Percentiles rank a stretch among this genome's conserved stretches.
These are phyloP conservation scores for Penicillium salamii DNA, from an alignment of 495 filamentous ascomycete genomes.

Conservation along the genomic window DNA sequence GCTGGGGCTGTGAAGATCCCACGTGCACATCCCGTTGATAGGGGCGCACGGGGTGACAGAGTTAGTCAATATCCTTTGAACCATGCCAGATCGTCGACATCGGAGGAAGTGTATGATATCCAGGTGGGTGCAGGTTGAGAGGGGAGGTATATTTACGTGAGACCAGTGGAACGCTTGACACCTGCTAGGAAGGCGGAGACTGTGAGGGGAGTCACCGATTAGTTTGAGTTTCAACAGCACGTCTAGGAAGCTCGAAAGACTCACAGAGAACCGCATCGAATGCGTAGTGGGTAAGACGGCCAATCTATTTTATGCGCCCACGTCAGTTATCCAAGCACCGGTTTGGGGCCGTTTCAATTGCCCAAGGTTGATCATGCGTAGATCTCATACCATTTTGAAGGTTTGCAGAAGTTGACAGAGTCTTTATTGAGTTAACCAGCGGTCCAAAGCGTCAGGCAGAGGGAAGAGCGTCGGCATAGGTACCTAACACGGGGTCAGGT, in stretches of 20 bases:
- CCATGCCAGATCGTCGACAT: not conserved
- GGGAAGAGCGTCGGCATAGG: not conserved
- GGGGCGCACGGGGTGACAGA: conserved; percentile 33
- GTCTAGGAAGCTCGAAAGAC: conserved; percentile 24
- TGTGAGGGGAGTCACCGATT: conserved; percentile 30
- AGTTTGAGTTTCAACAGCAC: conserved; percentile 10
- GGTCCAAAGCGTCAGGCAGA: not conserved
- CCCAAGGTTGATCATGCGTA: not conserved
- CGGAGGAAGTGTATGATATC: not conserved
- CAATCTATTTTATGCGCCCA: conserved; percentile 60
- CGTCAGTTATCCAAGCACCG: conserved; percentile 12
- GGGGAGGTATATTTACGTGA: conserved; percentile 73
- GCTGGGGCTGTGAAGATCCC: conserved; percentile 63
- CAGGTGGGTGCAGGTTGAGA: conserved; percentile 2
- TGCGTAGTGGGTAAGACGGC: conserved; percentile 87
- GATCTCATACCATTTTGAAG: conserved; percentile 23
- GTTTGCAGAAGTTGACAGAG: not conserved
- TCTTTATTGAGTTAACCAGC: conserved; percentile 1
- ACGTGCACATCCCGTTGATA: conserved; percentile 23
- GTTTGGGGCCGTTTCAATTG: not conserved
- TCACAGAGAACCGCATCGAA: conserved; percentile 92
- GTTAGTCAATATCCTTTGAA: conserved; percentile 24
- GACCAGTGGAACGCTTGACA: conserved; percentile 91
- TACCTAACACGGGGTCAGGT: not conserved
- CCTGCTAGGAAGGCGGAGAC: conserved; percentile 95